Evolutionary conservation across 768 basidiomycete genomes (phyloP).

Genomic region (Leccinum ochraceum): DNA sequence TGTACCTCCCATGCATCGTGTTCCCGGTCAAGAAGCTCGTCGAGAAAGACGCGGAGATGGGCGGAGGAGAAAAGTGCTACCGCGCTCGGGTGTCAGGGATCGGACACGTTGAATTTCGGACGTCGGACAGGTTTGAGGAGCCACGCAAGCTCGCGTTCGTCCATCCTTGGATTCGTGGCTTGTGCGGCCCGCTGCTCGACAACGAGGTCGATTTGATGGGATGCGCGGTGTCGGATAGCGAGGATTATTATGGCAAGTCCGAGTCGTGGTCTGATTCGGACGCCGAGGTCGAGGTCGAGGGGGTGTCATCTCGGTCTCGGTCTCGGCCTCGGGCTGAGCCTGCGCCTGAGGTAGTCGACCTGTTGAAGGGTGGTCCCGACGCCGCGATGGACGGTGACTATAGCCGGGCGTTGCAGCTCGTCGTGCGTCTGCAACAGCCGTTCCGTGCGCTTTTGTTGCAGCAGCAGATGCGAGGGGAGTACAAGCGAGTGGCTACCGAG

Average conservation of each 20-base stretch:
- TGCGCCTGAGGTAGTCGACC: neutral
- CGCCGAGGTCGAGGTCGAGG: neutral
- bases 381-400: neutral
- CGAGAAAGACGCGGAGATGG: neutral
- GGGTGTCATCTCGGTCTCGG: neutral
- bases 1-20: conserved; percentile 14
- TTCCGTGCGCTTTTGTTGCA: conserved; percentile 10
- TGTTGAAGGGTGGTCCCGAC: too few species aligned
- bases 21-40: conserved; percentile 6
- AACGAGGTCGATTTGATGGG: neutral
- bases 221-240: neutral
- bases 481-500: neutral
- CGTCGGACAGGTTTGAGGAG: neutral
- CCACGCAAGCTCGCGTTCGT: conserved; percentile 7
- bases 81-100: conserved; percentile 6
- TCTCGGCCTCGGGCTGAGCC: neutral
- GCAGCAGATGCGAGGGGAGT: neutral
- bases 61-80: conserved; percentile 1
- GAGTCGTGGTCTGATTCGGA: neutral
- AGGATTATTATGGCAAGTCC: neutral
- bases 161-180: conserved; percentile 16
- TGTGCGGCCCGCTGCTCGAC: conserved; percentile 1
- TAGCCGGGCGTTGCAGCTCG: conserved; percentile 4
- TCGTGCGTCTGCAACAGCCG: conserved; percentile 11
- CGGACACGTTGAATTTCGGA: conserved; percentile 6